Conservation (phyloP, 2,329 filamentous ascomycete species). For the Claviceps pazoutovae region DNA sequence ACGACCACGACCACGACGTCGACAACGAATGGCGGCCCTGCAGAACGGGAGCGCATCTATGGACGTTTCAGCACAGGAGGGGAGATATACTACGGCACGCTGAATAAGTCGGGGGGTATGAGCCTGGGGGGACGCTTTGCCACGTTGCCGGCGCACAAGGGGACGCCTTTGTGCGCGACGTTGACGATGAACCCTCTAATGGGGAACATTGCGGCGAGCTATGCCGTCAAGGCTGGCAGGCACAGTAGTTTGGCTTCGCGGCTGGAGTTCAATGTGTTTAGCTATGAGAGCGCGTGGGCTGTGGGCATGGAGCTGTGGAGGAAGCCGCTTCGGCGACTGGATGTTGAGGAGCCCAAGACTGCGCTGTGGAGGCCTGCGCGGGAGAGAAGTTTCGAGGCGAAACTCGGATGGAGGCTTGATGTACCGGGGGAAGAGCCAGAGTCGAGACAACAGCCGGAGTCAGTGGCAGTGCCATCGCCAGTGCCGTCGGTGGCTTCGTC, state of each 20-base stretch:
- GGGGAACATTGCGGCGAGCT: slow-evolving; percentile 82
- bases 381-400: slow-evolving; percentile 35
- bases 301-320: slow-evolving; percentile 91
- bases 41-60: slow-evolving; percentile 47
- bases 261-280: slow-evolving; percentile 96
- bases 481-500: neutral
- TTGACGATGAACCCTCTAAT: slow-evolving; percentile 88
- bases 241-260: slow-evolving; percentile 76
- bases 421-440: slow-evolving; percentile 24
- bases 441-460: neutral
- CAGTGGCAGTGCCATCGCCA: neutral
- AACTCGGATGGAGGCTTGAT: slow-evolving; percentile 36
- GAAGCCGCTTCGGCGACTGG: slow-evolving; percentile 32
- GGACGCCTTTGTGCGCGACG: slow-evolving; percentile 86
- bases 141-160: slow-evolving; percentile 65
- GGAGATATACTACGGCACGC: slow-evolving; percentile 86
- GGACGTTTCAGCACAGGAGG: slow-evolving; percentile 82
- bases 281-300: slow-evolving; percentile 88
- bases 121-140: slow-evolving; percentile 82
- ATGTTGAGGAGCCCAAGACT: slow-evolving; percentile 15
- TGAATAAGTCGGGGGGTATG: slow-evolving; percentile 88
- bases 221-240: slow-evolving; percentile 75
- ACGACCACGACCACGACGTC: neutral
- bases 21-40: slow-evolving; percentile 10
- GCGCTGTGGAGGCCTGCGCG: neutral